These are phyloP conservation scores for Scutellaria minor DNA, from an alignment of 257 asterid genomes.

Conservation along the genomic window DNA sequence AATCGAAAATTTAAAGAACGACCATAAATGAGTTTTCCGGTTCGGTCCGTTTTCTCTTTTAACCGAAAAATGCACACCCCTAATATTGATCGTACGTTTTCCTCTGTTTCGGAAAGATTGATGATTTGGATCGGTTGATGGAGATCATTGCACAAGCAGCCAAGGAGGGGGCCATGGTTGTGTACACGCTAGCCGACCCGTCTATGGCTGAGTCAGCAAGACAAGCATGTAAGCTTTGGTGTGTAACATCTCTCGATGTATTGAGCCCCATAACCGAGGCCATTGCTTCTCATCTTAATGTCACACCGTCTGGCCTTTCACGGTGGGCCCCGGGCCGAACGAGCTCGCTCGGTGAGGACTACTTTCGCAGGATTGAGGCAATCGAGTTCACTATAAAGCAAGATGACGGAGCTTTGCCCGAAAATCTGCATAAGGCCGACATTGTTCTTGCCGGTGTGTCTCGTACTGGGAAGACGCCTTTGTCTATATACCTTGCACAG, in stretches of 20 bases:
- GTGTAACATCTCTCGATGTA: conserved; percentile 73
- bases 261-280: conserved; percentile 88
- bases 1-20: too few species aligned
- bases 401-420: conserved; percentile 91
- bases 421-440: conserved; percentile 74
- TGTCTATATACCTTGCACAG: conserved; percentile 87
- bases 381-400: conserved; percentile 95
- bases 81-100: background rate
- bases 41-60: too few species aligned
- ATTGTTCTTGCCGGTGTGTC: conserved; percentile 88
- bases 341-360: conserved; percentile 70
- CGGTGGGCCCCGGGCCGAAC: conserved; percentile 87
- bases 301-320: conserved; percentile 89
- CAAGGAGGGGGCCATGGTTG: conserved; percentile 83
- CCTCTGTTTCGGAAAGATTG: conserved; percentile 51
- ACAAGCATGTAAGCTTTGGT: conserved; percentile 89
- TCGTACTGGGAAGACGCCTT: conserved; percentile 90
- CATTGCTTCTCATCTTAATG: conserved; percentile 80
- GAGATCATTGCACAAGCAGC: conserved; percentile 88
- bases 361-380: conserved; percentile 86
- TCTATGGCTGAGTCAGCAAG: conserved; percentile 80
- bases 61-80: too few species aligned
- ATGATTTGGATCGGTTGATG: conserved; percentile 75
- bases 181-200: conserved; percentile 85
- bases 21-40: too few species aligned